Base-by-base conservation (phyloP, 148 eudicot genomes). In the Spergularia marina region DNA sequence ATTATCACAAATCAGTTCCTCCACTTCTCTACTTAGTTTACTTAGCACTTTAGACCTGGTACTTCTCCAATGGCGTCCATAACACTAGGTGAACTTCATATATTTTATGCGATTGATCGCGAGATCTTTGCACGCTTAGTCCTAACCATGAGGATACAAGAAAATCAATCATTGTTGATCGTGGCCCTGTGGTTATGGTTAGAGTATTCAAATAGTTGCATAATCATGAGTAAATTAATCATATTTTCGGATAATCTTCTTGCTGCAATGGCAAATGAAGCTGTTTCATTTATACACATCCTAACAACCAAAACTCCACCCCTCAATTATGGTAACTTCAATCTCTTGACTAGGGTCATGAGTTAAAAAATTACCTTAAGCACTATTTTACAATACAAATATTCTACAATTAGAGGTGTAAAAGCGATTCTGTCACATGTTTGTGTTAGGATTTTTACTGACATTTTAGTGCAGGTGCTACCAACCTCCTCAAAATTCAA, bases 111-210 rank as follows among this genome's bases (percentile, higher is more conserved):
- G 36, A 63, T 69, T 2, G 80, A 78, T 16, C 82, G 84, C 0
- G 64, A 54, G 4, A 51, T 79, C 53, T 76, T 84, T 6, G 47
- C 75, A 1, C 62, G 78, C 12, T 59, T 84, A 34, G 77, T 75
- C 18, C n/a, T 76, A 7, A 56, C 68, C 20, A 56, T 84, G 13
- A 65, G n/a, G n/a, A 70, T 81, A 40, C 76, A 77, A 68, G 71
- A 71, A 6, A 40, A 81, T 52, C 74, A 79, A 71, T 62, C 80
- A 10, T 75, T 84, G 40, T 63, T 84, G 25, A 53, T 84, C 76
- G 64, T 77, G 77, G 81, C 85, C 52, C 49, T 82, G 6, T 84
- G 76, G 81, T 36, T 82, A 11, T 84, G 85, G 85, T 49, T 84
- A 2, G 87, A 84, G 40, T 77, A 79, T 10, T 65, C 71, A 0